Base-by-base conservation (phyloP, 352 stramenopile genomes). In the Phytophthora pini region DNA sequence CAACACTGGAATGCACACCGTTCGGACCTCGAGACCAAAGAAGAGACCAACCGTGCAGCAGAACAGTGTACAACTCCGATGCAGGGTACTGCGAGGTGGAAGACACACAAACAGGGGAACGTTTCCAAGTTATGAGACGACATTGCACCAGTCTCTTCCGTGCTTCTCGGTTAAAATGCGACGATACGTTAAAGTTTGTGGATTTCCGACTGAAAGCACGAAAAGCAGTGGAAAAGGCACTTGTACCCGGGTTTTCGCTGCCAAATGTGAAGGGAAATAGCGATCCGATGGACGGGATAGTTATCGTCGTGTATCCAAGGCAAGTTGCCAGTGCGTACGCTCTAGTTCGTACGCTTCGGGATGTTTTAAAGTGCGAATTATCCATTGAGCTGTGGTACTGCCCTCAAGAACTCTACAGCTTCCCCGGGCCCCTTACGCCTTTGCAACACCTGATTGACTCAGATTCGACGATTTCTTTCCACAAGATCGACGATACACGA, bases 341-440 rank as follows among this genome's bases (percentile, higher is more conserved):
- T 8, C 56, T 64, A 7, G 47, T 86, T 15, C 75, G 74, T 17
- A 65, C 58, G 2, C 61, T 90, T 50, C 74, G 79, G 3, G 44
- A 48, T 5, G 27, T 44, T n/a, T 44, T 77, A 26, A 54, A 59
- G 8, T 90, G 74, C 55, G 26, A 39, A 17, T 48, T 90, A n/a
- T 75, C 74, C 1, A 79, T 90, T 50, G 79, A 89, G 45, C 41
- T 89, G 1, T 89, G 80, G 80, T 89, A 79, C 53, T 59, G 73
- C 11, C 47, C 55, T 1, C 55, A 70, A 32, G 77, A 88, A 48
- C 43, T 84, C 36, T 65, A 74, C 20, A 44, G 34, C 4, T 77
- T 74, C 17, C 52, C 66, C 1, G 44, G 63, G 0, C 50, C 56
- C 9, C 39, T 74, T 12, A 66, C 53, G 2, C 40, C 53, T 4